Base-by-base conservation (phyloP, 345 rosid species). In the Passiflora organensis region DNA sequence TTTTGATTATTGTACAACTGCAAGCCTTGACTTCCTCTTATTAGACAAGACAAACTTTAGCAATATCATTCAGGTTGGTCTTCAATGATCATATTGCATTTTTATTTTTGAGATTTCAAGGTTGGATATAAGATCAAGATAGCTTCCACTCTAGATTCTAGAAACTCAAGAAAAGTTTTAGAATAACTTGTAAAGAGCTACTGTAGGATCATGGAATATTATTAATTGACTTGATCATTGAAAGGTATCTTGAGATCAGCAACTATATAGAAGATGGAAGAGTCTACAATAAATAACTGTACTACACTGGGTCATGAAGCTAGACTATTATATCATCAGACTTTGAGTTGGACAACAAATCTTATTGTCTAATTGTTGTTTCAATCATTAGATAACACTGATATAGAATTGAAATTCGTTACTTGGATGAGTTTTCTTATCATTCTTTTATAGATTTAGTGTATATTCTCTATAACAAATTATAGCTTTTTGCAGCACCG, bases 1-100 rank as follows among this genome's bases (percentile, higher is more conserved):
- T 64, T 94, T 94, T 0, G 95, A 93, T 73, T 89, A 89, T 52
- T 89, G 95, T 73, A 85, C 90, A 58, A 80, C 97, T 23, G 85
- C 96, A 36, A 83, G 80, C 77, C 71, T 73, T 66, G 91, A 79
- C 71, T 94, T 86, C 71, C 66, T 83, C 73, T 72, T 73, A 77
- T 79, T 94, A 73, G 97, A 87, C 44, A 83, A 75, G 70, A 57
- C 76, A 51, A 67, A 76, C 50, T 89, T 94, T 77, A 72, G 81
- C 77, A 76, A 64, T 70, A 79, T 94, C 59, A 72, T 87, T 76
- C 80, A 79, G 97, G 99, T 93, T 49, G 75, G 83, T 76, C 25
- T 56, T 57, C 51, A 28, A 25, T 34, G 41, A 53, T 68, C 6
- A 22, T n/a, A n/a, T n/a, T n/a, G n/a, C n/a, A n/a, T n/a, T n/a